phyloP scores from a whole-genome alignment of 2,329 filamentous ascomycete genomes.

The Stachybotrys echinatus region DNA sequence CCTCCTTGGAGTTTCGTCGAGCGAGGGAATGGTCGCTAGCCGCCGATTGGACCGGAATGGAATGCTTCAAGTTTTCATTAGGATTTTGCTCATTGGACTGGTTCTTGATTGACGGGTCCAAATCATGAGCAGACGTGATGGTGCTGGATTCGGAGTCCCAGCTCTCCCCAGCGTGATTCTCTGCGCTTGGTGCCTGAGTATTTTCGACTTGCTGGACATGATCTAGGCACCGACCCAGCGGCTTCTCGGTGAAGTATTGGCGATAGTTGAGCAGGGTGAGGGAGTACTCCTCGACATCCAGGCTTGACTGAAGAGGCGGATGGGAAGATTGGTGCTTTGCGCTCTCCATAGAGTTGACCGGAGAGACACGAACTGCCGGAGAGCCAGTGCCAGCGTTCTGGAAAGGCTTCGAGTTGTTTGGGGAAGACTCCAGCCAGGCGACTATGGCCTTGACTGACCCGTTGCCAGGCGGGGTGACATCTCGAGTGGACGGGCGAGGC shows the following conservation, averaged over 20 bases:
- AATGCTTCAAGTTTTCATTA: no score
- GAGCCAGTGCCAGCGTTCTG: background rate
- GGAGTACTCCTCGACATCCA: constrained; percentile 22
- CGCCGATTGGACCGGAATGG: background rate
- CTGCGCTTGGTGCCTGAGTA: background rate
- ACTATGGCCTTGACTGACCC: constrained; percentile 24
- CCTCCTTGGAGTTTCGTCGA: constrained; percentile 15
- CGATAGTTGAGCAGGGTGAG: constrained; percentile 26
- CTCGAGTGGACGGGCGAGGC: background rate
- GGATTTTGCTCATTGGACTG: background rate
- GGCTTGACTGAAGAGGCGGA: constrained; percentile 1
- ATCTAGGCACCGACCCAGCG: constrained; percentile 24
- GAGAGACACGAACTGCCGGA: background rate
- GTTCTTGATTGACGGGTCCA: background rate
- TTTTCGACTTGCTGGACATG: background rate
- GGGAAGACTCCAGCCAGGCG: constrained; percentile 20
- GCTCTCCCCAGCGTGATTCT: background rate
- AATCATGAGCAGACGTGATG: background rate
- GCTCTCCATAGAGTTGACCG: background rate
- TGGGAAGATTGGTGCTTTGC: background rate
- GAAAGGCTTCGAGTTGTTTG: background rate
- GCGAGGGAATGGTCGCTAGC: background rate
- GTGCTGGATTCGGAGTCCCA: background rate
- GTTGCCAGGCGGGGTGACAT: constrained; percentile 2
- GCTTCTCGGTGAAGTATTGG: constrained; percentile 21